These are phyloP conservation scores for Botryobasidium botryosum DNA, from an alignment of 768 basidiomycete species.

Conservation along the genomic window DNA sequence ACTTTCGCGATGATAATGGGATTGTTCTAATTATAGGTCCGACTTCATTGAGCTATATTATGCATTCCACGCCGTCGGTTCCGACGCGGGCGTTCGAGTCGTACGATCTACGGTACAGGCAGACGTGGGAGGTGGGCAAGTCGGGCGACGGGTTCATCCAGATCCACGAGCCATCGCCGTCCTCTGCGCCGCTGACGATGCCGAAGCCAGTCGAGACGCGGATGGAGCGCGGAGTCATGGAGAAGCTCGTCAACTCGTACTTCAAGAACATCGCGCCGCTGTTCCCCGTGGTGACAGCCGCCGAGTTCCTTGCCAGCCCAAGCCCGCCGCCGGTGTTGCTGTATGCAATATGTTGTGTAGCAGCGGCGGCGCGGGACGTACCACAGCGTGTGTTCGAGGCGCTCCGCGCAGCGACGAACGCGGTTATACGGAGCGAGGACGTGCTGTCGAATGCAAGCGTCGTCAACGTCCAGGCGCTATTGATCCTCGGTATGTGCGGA, in stretches of 20 bases:
- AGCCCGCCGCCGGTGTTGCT: conserved; percentile 55
- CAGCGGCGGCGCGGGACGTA: conserved; percentile 69
- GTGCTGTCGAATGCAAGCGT: conserved; percentile 76
- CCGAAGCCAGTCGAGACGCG: conserved; percentile 53
- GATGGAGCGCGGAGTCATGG: conserved; percentile 61
- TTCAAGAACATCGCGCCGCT: conserved; percentile 80
- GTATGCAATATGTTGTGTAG: conserved; percentile 88
- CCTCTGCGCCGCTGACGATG: conserved; percentile 15
- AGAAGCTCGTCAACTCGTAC: conserved; percentile 78
- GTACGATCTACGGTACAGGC: conserved; percentile 78
- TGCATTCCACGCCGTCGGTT: conserved; percentile 81
- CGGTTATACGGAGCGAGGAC: conserved; percentile 75
- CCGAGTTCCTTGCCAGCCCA: conserved; percentile 55
- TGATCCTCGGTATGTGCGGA: conserved; percentile 73
- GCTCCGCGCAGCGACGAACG: conserved; percentile 74
- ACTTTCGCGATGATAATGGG: conserved; percentile 11
- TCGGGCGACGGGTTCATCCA: conserved; percentile 78
- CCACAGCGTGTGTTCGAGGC: conserved; percentile 79
- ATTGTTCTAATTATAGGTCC: conserved; percentile 45
- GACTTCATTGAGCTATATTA: conserved; percentile 66
- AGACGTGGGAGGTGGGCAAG: conserved; percentile 71
- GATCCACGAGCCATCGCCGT: conserved; percentile 37
- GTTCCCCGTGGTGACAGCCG: conserved; percentile 73
- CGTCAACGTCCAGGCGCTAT: conserved; percentile 71
- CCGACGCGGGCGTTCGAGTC: conserved; percentile 71